Evolutionary conservation across 805 yeast genomes (phyloP).

Genomic region (Saccharomycopsis sp.): DNA sequence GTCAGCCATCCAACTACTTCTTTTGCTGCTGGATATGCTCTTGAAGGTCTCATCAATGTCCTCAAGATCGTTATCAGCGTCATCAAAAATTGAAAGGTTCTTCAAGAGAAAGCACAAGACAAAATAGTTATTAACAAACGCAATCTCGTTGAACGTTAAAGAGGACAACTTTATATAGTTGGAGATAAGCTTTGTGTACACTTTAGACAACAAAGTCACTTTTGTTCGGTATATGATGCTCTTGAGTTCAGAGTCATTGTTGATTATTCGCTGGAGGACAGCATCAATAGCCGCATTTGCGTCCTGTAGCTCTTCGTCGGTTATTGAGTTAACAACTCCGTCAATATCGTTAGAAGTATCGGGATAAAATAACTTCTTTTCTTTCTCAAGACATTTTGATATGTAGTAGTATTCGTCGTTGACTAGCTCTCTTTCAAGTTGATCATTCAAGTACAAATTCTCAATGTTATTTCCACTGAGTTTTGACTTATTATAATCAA

Average conservation of each 20-base stretch:
- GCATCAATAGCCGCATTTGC: slow-evolving; percentile 6
- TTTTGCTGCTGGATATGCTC: neutral
- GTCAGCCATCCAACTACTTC: slow-evolving; percentile 2
- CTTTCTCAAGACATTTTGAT: slow-evolving; percentile 10
- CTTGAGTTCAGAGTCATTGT: slow-evolving; percentile 18
- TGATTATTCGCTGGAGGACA: slow-evolving; percentile 14
- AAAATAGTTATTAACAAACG: slow-evolving; percentile 14
- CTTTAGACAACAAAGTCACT: slow-evolving; percentile 13
- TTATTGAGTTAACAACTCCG: slow-evolving; percentile 9
- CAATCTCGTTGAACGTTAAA: slow-evolving; percentile 13
- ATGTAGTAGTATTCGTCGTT: slow-evolving; percentile 17
- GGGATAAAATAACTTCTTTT: slow-evolving; percentile 7
- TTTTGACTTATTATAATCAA: neutral
- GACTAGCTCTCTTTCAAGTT: slow-evolving; percentile 9
- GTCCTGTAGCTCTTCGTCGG: slow-evolving; percentile 15
- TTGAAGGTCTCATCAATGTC: neutral
- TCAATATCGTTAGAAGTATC: slow-evolving; percentile 18
- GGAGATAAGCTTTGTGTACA: slow-evolving; percentile 16
- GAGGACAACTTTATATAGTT: slow-evolving; percentile 14
- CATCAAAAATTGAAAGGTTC: slow-evolving; percentile 17
- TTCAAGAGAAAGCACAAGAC: slow-evolving; percentile 12
- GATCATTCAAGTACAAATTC: slow-evolving; percentile 4
- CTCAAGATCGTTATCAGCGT: slow-evolving; percentile 10
- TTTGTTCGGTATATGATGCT: slow-evolving; percentile 7
- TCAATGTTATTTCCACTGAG: neutral